Evolutionary conservation across 1,139 yeast species (phyloP).

Genomic region (Yamadazyma songkhlaensis): DNA sequence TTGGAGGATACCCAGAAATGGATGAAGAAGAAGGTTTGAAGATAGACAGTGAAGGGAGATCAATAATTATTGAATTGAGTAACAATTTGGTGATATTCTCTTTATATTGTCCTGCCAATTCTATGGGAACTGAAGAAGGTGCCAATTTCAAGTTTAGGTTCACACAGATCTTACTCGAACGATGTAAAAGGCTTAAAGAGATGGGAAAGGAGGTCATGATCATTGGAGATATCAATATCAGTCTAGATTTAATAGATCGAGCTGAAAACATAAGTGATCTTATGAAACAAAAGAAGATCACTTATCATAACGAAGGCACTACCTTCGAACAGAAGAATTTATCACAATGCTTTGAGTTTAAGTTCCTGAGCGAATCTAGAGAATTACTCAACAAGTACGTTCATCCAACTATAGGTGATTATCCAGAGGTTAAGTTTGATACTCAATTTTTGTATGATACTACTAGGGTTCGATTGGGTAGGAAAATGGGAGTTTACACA

Average conservation of each 20-base stretch:
- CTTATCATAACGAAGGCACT: slow-evolving; percentile 21
- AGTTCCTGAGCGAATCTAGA: slow-evolving; percentile 41
- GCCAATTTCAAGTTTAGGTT: slow-evolving; percentile 59
- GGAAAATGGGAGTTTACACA: slow-evolving; percentile 69
- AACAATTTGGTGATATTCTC: slow-evolving; percentile 63
- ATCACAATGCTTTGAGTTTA: slow-evolving; percentile 38
- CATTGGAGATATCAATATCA: slow-evolving; percentile 86
- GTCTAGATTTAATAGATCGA: slow-evolving; percentile 76
- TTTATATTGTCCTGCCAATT: slow-evolving; percentile 91
- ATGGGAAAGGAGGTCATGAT: slow-evolving; percentile 67
- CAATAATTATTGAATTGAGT: slow-evolving; percentile 71
- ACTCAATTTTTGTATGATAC: slow-evolving; percentile 56
- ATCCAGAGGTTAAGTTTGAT: slow-evolving; percentile 4
- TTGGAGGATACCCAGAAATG: slow-evolving; percentile 71
- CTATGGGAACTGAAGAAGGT: slow-evolving; percentile 68
- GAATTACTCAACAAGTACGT: slow-evolving; percentile 40
- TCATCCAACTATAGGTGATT: slow-evolving; percentile 13
- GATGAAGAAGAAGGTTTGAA: slow-evolving; percentile 38
- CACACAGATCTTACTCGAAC: slow-evolving; percentile 51
- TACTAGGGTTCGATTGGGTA: slow-evolving; percentile 56
- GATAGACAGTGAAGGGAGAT: slow-evolving; percentile 83
- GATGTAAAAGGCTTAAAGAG: slow-evolving; percentile 53
- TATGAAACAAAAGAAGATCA: slow-evolving; percentile 21
- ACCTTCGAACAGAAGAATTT: slow-evolving; percentile 43
- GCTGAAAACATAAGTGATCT: slow-evolving; percentile 64